Base-by-base conservation (phyloP, 768 basidiomycete species). In the Rhodosporidiobolus sp. region DNA sequence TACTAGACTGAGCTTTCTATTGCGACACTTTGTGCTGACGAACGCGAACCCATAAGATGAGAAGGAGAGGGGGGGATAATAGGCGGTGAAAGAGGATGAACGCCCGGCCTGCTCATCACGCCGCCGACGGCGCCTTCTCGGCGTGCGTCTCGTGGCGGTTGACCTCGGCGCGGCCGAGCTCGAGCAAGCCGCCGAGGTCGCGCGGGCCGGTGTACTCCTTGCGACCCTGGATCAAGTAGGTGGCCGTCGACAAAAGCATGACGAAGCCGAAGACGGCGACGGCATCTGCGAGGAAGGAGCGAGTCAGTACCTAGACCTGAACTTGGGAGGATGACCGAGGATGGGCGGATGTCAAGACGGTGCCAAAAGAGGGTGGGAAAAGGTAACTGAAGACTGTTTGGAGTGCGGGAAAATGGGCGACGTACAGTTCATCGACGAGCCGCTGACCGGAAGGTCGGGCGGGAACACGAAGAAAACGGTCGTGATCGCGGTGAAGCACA, bases 391-490 rank as follows among this genome's bases (percentile, higher is more conserved):
- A n/a, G n/a, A n/a, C n/a, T n/a, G n/a, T n/a, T n/a, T n/a, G n/a
- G n/a, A n/a, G n/a, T n/a, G n/a, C n/a, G n/a, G n/a, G n/a, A n/a
- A n/a, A n/a, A n/a, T n/a, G n/a, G n/a, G n/a, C 30, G 24, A n/a
- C 61, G 35, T 12, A 59, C 70, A 75, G 54, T 75, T 77, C 76
- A 77, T 77, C 24, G 46, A 54, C 24, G 50, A 55, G 7, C 58
- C 67, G 6, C 67, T 61, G 2, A 73, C 70, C 2, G 76, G 69
- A 3, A 69, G 58, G 10, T 26, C 65, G 24, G 78, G 76, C 20
- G 78, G 78, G 72, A 79, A 79, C 24, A 78, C 12, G 65, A 79
- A 79, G 67, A 78, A 78, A 46, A 76, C 71, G 28, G 69, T 76
- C 30, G 76, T 77, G 28, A 79, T 43, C 22, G 50, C 54, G 6